Conservation (phyloP, 202 grass and related monocot genomes). For the Digitaria exilis region DNA sequence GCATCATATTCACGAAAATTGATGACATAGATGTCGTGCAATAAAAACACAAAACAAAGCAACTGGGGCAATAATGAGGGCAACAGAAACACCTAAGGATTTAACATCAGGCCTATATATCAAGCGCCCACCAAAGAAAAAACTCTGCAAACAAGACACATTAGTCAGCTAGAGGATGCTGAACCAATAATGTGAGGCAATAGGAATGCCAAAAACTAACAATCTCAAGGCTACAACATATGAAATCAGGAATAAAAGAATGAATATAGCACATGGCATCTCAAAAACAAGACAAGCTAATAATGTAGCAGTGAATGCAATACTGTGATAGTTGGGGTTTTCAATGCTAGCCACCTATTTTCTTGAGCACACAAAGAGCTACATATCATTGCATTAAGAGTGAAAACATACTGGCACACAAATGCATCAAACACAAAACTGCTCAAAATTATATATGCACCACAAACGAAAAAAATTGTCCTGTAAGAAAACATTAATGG, state of each 20-base stretch:
- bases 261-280: neutral
- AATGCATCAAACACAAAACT: too few relatives aligned
- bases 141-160: constrained; percentile 60
- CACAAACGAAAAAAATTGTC: neutral
- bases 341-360: neutral
- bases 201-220: neutral
- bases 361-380: neutral
- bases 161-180: constrained; percentile 26
- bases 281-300: constrained; percentile 3
- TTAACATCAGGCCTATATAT: constrained; percentile 88
- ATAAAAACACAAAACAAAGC: constrained; percentile 73
- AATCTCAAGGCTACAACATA: constrained; percentile 13
- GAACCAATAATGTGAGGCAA: constrained; percentile 25
- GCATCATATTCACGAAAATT: constrained; percentile 65
- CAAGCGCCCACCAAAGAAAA: constrained; percentile 64
- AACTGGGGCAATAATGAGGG: constrained; percentile 66
- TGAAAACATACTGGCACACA: neutral
- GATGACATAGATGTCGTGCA: constrained; percentile 61
- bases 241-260: constrained; percentile 1
- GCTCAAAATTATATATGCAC: neutral
- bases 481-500: neutral
- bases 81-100: constrained; percentile 58
- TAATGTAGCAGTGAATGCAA: neutral
- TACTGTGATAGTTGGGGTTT: neutral
- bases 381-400: neutral